Evolutionary conservation across 805 yeast genomes (phyloP).

Genomic region (Cephaloascus albidus): DNA sequence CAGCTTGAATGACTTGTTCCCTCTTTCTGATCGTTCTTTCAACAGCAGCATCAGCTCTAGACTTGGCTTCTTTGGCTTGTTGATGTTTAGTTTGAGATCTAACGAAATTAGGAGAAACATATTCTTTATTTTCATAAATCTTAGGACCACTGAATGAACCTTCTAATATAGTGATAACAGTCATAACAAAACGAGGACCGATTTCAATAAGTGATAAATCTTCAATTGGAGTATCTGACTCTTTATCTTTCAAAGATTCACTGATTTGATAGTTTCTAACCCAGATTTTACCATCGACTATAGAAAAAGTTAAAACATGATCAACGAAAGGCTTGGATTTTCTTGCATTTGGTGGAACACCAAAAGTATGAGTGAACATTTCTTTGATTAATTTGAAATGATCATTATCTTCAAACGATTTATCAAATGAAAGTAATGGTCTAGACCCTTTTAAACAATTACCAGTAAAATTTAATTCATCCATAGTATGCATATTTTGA

Average conservation of each 20-base stretch:
- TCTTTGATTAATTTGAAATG: slow-evolving; percentile 78
- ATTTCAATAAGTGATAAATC: slow-evolving; percentile 83
- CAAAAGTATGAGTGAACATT: slow-evolving; percentile 72
- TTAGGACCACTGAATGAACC: slow-evolving; percentile 98
- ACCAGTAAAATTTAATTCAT: slow-evolving; percentile 93
- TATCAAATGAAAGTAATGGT: slow-evolving; percentile 86
- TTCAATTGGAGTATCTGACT: slow-evolving; percentile 29
- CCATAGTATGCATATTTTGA: slow-evolving; percentile 92
- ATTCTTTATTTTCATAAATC: slow-evolving; percentile 93
- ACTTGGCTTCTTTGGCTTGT: slow-evolving; percentile 69
- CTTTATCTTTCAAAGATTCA: slow-evolving; percentile 51
- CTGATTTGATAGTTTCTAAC: slow-evolving; percentile 86
- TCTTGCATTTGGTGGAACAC: slow-evolving; percentile 92
- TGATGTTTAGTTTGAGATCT: slow-evolving; percentile 81
- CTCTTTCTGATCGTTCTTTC: slow-evolving; percentile 69
- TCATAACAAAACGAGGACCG: slow-evolving; percentile 93
- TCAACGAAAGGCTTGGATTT: slow-evolving; percentile 91
- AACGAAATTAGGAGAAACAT: slow-evolving; percentile 90
- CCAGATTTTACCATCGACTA: slow-evolving; percentile 94
- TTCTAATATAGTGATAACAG: slow-evolving; percentile 83
- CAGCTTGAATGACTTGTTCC: slow-evolving; percentile 64
- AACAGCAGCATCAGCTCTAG: slow-evolving; percentile 71
- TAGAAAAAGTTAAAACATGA: slow-evolving; percentile 87
- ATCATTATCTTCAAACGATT: slow-evolving; percentile 53
- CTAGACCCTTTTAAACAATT: slow-evolving; percentile 93